Conservation (phyloP, 2,329 filamentous ascomycete species). For the Cucurbitaria berberidis region DNA sequence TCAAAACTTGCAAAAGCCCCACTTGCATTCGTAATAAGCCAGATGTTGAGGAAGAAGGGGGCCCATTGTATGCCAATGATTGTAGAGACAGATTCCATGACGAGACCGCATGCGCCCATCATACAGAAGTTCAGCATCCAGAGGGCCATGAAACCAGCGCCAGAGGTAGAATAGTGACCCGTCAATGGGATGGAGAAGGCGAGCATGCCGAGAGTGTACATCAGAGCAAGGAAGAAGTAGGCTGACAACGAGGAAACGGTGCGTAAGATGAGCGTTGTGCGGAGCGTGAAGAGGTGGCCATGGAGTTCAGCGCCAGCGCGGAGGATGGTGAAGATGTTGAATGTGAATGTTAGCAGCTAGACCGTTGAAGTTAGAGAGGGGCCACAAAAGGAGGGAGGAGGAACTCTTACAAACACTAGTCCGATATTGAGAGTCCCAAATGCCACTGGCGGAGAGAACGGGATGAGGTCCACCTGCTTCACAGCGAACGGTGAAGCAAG, state of each 20-base stretch:
- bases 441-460: constrained; percentile 1
- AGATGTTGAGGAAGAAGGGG: constrained; percentile 7
- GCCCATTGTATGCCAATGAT: constrained; percentile 8
- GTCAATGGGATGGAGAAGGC: constrained; percentile 11
- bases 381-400: background rate
- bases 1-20: constrained; percentile 2
- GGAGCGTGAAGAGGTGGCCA: constrained; percentile 8
- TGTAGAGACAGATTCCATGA: constrained; percentile 4
- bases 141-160: constrained; percentile 8
- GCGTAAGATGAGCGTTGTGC: constrained; percentile 3
- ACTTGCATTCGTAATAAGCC: constrained; percentile 9
- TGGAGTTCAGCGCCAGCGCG: background rate
- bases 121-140: constrained; percentile 12
- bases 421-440: constrained; percentile 3
- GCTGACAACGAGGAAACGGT: constrained; percentile 2
- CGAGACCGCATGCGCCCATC: constrained; percentile 9
- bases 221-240: constrained; percentile 12
- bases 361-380: background rate
- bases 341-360: constrained; percentile 10
- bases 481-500: constrained; percentile 2
- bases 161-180: constrained; percentile 1
- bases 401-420: constrained; percentile 3
- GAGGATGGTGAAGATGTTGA: constrained; percentile 2
- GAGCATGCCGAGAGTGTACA: constrained; percentile 9
- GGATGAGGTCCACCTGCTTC: constrained; percentile 2